Conservation (phyloP, 305 asterid genomes). For the Stenogyne calaminthoides region DNA sequence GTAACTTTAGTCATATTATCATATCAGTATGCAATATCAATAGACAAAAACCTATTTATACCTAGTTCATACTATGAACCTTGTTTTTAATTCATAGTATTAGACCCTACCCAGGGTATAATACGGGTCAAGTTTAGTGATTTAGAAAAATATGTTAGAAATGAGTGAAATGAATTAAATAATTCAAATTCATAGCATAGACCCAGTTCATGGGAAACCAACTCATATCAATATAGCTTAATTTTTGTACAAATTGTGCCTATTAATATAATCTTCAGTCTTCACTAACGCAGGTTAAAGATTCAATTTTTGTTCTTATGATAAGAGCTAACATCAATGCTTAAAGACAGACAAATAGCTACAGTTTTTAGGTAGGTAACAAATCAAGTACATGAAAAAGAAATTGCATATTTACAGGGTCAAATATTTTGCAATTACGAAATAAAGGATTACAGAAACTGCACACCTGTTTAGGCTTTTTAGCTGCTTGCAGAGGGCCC, state of each 20-base stretch:
- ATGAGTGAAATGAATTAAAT: too few species aligned
- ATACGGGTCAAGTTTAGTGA: too few species aligned
- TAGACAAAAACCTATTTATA: too few species aligned
- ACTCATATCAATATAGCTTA: too few species aligned
- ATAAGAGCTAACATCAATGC: not conserved
- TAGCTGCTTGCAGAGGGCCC: conserved; percentile 65
- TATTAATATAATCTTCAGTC: not conserved
- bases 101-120: too few species aligned
- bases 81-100: too few species aligned
- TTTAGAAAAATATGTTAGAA: too few species aligned
- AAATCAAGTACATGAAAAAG: not conserved
- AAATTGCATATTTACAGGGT: conserved; percentile 32
- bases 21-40: too few species aligned
- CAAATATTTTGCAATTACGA: not conserved
- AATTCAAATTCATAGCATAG: too few species aligned
- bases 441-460: not conserved
- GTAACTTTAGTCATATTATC: not conserved
- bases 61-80: too few species aligned
- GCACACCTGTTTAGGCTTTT: conserved; percentile 23
- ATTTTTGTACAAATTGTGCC: too few species aligned
- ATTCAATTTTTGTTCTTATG: not conserved
- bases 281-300: not conserved
- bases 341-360: not conserved
- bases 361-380: not conserved
- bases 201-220: too few species aligned